Conservation (phyloP, 441 rosid species). For the Biscutella laevigata region DNA sequence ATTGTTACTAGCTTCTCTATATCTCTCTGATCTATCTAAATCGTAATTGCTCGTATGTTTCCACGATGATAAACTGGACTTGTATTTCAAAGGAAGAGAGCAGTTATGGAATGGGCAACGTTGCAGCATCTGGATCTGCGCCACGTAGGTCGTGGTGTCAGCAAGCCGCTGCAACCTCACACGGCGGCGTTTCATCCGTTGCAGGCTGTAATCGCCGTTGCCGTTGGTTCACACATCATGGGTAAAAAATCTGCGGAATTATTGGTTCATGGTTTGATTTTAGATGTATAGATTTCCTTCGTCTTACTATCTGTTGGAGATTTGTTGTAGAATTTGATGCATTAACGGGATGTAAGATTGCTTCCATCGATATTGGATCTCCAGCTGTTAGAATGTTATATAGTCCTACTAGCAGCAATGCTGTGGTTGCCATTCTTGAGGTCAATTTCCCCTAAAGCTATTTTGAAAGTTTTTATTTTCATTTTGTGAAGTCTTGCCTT, state of each 20-base stretch:
- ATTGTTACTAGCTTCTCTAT: background rate
- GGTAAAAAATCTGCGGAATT: slow-evolving; percentile 32
- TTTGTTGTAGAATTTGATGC: slow-evolving; percentile 99
- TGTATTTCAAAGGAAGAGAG: background rate
- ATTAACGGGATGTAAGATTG: slow-evolving; percentile 79
- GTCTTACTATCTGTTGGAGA: too few species aligned
- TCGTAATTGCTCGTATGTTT: background rate
- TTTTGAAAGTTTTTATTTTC: background rate
- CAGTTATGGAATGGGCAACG: slow-evolving; percentile 89
- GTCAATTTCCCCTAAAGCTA: slow-evolving; percentile 25
- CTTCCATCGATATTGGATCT: slow-evolving; percentile 70
- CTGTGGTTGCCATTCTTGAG: slow-evolving; percentile 82
- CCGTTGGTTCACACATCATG: slow-evolving; percentile 64
- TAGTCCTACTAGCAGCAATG: slow-evolving; percentile 76
- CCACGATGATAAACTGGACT: background rate
- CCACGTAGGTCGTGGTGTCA: slow-evolving; percentile 67
- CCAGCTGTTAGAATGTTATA: slow-evolving; percentile 83
- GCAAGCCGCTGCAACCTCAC: slow-evolving; percentile 81
- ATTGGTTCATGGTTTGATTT: background rate
- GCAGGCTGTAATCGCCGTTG: slow-evolving; percentile 73
- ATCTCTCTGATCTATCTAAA: slow-evolving; percentile 13
- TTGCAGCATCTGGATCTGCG: slow-evolving; percentile 93
- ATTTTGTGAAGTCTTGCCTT: background rate
- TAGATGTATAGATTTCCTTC: too few species aligned
- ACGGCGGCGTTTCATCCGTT: slow-evolving; percentile 83